These are phyloP conservation scores for Scheffersomyces lignicola DNA, from an alignment of 1,139 yeast genomes.

Conservation along the genomic window DNA sequence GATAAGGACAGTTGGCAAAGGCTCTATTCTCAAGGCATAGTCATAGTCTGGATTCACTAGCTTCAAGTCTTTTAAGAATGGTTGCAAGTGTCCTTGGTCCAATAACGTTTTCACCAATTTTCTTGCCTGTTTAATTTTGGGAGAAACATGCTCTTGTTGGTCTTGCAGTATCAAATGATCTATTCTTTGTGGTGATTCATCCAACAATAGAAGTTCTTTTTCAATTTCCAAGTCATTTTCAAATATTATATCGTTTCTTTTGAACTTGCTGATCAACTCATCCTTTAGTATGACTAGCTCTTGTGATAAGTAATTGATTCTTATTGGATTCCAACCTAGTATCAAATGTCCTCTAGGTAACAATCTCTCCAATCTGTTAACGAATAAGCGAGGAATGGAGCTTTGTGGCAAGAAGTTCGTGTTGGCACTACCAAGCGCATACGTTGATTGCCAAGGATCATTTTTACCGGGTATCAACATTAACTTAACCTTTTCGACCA, in stretches of 20 bases:
- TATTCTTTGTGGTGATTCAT: slow-evolving; percentile 17
- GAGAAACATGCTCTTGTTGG: slow-evolving; percentile 22
- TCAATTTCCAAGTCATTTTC: slow-evolving; percentile 41
- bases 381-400: slow-evolving; percentile 69
- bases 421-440: slow-evolving; percentile 62
- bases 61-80: slow-evolving; percentile 61
- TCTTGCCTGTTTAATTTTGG: slow-evolving; percentile 63
- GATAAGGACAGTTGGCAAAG: slow-evolving; percentile 71
- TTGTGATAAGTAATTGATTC: slow-evolving; percentile 77
- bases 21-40: slow-evolving; percentile 67
- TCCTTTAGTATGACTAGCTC: slow-evolving; percentile 78
- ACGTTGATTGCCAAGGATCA: slow-evolving; percentile 89
- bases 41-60: slow-evolving; percentile 73
- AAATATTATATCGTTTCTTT: slow-evolving; percentile 65
- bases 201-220: slow-evolving; percentile 17
- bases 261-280: slow-evolving; percentile 66
- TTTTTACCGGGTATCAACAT: slow-evolving; percentile 83
- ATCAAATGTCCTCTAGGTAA: slow-evolving; percentile 57
- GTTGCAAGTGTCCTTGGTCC: slow-evolving; percentile 87
- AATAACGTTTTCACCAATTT: slow-evolving; percentile 74
- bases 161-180: slow-evolving; percentile 19
- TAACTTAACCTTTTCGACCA: slow-evolving; percentile 42
- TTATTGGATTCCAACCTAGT: slow-evolving; percentile 73
- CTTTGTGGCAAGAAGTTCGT: slow-evolving; percentile 68
- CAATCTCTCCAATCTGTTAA: slow-evolving; percentile 62